Base-by-base conservation (phyloP, 495 filamentous ascomycete species). In the Apiosordaria backusii region DNA sequence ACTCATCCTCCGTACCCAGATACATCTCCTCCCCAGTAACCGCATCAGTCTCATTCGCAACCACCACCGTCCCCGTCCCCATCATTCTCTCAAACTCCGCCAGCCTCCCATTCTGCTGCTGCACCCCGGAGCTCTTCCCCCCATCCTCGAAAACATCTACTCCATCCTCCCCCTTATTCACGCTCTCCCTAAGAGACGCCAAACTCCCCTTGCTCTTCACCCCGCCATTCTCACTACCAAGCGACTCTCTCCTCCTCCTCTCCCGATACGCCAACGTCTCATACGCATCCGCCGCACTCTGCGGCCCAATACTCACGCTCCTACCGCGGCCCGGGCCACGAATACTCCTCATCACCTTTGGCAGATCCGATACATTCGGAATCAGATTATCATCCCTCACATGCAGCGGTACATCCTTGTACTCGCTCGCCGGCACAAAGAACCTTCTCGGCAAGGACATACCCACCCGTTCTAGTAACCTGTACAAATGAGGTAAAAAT, bases 261-360 rank as follows among this genome's bases (percentile, higher is more conserved):
- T 96, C 91, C 2, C 93, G 86, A 71, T 94, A 97, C n/a, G 95
- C 95, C 22, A 98, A 79, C 19, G 92, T 92, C 79, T 99, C 95
- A 73, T 97, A 97, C 6, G 93, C 95, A 76, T 99, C 95, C 3
- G 95, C 95, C 65, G 90, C 92, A 25, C 93, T 97, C 77, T 98
- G 95, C 5, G 95, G 95, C 0, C 95, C 95, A 35, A 99, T 84
- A 23, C 92, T 97, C 23, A 97, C 87, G 50, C 91, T 87, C n/a
- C 95, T 85, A 64, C 86, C 85, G 65, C 87, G 84, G 21, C 90
- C 79, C 0, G 92, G 92, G 69, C 95, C 89, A 18, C 92, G 86
- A 19, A 99, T 89, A 6, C 86, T 92, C 10, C 84, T 88, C 15
- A 97, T 81, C 57, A 97, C 78, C 21, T 84, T 84, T 10, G 95